Evolutionary conservation across 1,139 yeast genomes (phyloP), one percentile per base, ranked within the genome.

Genomic region (Eremothecium sinecaudum): DNA sequence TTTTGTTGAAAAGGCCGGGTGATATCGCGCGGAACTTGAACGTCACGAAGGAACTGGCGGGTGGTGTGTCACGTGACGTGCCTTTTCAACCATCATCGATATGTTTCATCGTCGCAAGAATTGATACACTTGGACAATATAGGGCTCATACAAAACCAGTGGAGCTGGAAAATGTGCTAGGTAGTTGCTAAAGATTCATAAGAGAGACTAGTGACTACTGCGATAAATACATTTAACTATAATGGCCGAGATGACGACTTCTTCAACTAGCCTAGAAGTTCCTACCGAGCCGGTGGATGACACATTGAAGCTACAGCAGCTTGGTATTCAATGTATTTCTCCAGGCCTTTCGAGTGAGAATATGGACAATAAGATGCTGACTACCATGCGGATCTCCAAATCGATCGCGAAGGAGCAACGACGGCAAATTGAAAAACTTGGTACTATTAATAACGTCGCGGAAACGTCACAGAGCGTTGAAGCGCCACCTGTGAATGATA

Each of bases 311-410:
- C 27, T 38, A 25, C 41, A 41, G 38, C 40, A 45, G 32, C 38
- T 50, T 20, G 55, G 55, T 13, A 42, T 62, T 31, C 56, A 62
- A 40, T 62, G 66, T 41, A 61, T 61, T 11, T 61, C 66, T 12
- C 65, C 66, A 6, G 64, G 63, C 7, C 45, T 63, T 23, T 59
- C 63, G 9, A 49, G 55, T 5, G 47, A 44, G 29, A 47, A 49
- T 21, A 45, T 60, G 45, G 54, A 53, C 32, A 47, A 49, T 24
- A 54, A 52, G 41, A 53, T 53, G 51, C 41, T 55, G 31, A 59
- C 50, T 27, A 61, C 61, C 3, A 47, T 61, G 24, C 42, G 56
- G 33, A 39, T 46, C 32, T 55, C 63, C 22, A 49, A 49, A 37
- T 47, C 51, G 32, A 59, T 62, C 14, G 64, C 59, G 34, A 50